These are phyloP conservation scores for Tympanopsis confertula DNA, from an alignment of 2,329 filamentous ascomycete genomes.

Conservation along the genomic window DNA sequence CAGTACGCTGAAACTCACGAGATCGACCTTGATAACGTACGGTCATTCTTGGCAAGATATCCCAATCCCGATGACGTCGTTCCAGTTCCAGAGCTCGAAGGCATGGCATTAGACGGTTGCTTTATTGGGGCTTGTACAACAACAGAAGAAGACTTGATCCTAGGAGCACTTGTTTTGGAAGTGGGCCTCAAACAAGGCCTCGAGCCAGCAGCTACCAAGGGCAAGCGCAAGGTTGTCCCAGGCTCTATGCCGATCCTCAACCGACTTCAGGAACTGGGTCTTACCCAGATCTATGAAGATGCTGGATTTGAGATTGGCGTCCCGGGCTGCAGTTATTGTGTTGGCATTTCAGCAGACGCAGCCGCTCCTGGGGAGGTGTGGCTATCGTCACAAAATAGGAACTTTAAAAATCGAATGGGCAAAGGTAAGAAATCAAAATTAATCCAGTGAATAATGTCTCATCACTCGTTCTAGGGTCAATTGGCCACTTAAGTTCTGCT, in stretches of 20 bases:
- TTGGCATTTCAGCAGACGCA: constrained; percentile 25
- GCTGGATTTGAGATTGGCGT: constrained; percentile 25
- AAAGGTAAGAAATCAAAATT: constrained; percentile 13
- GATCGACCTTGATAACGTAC: constrained; percentile 24
- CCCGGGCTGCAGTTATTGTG: constrained; percentile 29
- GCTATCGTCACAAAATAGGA: constrained; percentile 29
- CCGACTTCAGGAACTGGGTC: constrained; percentile 15
- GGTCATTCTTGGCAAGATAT: constrained; percentile 22
- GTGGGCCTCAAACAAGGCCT: constrained; percentile 19
- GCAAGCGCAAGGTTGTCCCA: constrained; percentile 24
- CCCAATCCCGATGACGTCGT: constrained; percentile 29
- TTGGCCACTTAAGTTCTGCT: constrained; percentile 31
- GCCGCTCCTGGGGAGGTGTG: constrained; percentile 26
- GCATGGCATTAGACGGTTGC: constrained; percentile 22
- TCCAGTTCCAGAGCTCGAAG: constrained; percentile 16
- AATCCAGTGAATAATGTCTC: constrained; percentile 1
- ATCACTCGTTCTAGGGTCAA: constrained; percentile 15
- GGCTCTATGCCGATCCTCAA: constrained; percentile 23
- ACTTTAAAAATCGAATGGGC: constrained; percentile 32
- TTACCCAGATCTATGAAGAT: constrained; percentile 21
- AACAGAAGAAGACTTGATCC: constrained; percentile 27
- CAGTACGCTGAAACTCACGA: constrained; percentile 18
- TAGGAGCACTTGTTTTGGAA: constrained; percentile 25
- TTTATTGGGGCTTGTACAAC: constrained; percentile 34
- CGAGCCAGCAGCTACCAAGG: constrained; percentile 12